Evolutionary conservation across 169 alveolate species (phyloP).

Genomic region (Plasmodium gaboni): DNA sequence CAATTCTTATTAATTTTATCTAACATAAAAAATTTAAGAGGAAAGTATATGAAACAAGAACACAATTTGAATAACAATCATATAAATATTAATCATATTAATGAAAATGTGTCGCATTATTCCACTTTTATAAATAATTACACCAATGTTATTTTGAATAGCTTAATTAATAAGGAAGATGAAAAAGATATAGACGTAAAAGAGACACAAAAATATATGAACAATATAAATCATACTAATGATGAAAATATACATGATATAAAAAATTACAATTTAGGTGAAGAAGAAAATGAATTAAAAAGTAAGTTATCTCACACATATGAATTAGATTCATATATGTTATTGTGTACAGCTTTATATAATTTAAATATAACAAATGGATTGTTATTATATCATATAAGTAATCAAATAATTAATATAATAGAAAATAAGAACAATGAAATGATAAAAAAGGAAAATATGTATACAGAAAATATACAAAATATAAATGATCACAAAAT

Average conservation of each 20-base stretch:
- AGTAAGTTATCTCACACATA: not conserved
- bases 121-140: conserved; percentile 30
- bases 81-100: not conserved
- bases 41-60: not conserved
- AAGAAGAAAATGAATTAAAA: not conserved
- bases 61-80: not conserved
- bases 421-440: not conserved
- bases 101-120: not conserved
- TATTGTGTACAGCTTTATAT: conserved; percentile 28
- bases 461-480: too few relatives aligned
- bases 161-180: conserved; percentile 1
- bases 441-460: not conserved
- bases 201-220: not conserved
- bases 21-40: conserved; percentile 32
- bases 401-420: conserved; percentile 24
- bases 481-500: too few relatives aligned
- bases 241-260: not conserved
- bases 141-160: conserved; percentile 19
- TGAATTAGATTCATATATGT: conserved; percentile 23
- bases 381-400: conserved; percentile 13
- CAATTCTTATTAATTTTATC: conserved; percentile 48
- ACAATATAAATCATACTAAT: not conserved
- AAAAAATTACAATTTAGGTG: not conserved
- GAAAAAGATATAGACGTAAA: not conserved
- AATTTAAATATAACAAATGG: conserved; percentile 30